Evolutionary conservation across 164 flowering plant species (phyloP).

Genomic region (Kalanchoe fedtschenkoi): DNA sequence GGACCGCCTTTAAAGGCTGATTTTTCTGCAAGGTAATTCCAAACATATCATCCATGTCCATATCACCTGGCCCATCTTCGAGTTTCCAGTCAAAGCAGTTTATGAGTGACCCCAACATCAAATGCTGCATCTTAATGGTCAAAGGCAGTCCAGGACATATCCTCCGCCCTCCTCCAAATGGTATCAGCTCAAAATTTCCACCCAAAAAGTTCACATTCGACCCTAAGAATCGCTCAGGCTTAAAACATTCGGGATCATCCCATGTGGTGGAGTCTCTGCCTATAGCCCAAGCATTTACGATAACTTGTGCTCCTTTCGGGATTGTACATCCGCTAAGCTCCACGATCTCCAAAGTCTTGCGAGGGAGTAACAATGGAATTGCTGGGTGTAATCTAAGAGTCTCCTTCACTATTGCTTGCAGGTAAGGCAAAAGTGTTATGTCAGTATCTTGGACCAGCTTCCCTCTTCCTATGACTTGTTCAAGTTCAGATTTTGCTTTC

Average conservation of each 20-base stretch:
- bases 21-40: slow-evolving; percentile 13
- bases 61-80: slow-evolving; percentile 12
- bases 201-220: slow-evolving; percentile 18
- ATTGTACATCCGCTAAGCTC: slow-evolving; percentile 15
- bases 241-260: slow-evolving; percentile 13
- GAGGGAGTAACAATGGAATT: slow-evolving; percentile 17
- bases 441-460: too few species aligned
- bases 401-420: slow-evolving; percentile 24
- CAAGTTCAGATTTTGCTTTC: slow-evolving; percentile 17
- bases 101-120: slow-evolving; percentile 24
- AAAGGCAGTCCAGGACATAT: slow-evolving; percentile 28
- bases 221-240: slow-evolving; percentile 26
- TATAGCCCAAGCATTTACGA: slow-evolving; percentile 25
- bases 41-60: too few species aligned
- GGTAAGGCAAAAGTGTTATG: slow-evolving; percentile 13
- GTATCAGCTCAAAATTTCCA: slow-evolving; percentile 19
- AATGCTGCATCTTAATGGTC: slow-evolving; percentile 19
- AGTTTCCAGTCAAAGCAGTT: slow-evolving; percentile 23
- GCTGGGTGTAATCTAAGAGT: slow-evolving; percentile 23
- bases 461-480: slow-evolving; percentile 12
- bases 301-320: slow-evolving; percentile 19
- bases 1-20: slow-evolving; percentile 14
- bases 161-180: too few species aligned
- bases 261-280: slow-evolving; percentile 19
- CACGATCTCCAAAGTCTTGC: slow-evolving; percentile 5